Conservation (phyloP, 1,139 yeast species). For the Diutina catenulata region DNA sequence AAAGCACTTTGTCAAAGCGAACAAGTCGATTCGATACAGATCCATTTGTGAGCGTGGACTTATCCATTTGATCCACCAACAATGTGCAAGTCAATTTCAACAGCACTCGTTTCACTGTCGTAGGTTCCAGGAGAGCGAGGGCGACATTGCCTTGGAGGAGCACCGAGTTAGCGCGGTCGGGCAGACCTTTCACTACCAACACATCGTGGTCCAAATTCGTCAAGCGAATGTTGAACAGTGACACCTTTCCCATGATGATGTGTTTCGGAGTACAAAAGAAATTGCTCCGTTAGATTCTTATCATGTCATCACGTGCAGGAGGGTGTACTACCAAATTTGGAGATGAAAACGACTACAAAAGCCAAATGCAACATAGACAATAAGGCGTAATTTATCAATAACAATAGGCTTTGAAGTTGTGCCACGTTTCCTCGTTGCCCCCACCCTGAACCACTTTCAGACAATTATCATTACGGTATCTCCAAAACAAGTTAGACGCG, state of each 20-base stretch:
- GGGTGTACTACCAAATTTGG: too few relatives aligned
- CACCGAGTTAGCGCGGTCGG: conserved; percentile 69
- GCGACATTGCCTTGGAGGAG: conserved; percentile 69
- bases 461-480: too few relatives aligned
- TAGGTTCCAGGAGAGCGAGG: conserved; percentile 64
- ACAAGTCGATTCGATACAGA: conserved; percentile 23
- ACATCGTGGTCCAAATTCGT: conserved; percentile 69
- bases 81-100: conserved; percentile 57
- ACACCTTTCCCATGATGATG: conserved; percentile 13
- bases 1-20: conserved; percentile 53
- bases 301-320: too few relatives aligned
- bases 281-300: too few relatives aligned
- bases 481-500: too few relatives aligned
- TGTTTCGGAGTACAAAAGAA: too few relatives aligned
- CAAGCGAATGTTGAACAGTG: conserved; percentile 51
- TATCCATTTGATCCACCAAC: conserved; percentile 20
- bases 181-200: conserved; percentile 65
- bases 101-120: conserved; percentile 50
- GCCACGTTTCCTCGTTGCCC: too few relatives aligned
- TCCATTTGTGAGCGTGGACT: background rate
- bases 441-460: too few relatives aligned
- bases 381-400: too few relatives aligned
- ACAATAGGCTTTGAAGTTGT: too few relatives aligned
- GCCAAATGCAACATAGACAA: too few relatives aligned
- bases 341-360: too few relatives aligned